Evolutionary conservation across 2,329 filamentous ascomycete species (phyloP).

Genomic region (Aspergillaceae sp.): DNA sequence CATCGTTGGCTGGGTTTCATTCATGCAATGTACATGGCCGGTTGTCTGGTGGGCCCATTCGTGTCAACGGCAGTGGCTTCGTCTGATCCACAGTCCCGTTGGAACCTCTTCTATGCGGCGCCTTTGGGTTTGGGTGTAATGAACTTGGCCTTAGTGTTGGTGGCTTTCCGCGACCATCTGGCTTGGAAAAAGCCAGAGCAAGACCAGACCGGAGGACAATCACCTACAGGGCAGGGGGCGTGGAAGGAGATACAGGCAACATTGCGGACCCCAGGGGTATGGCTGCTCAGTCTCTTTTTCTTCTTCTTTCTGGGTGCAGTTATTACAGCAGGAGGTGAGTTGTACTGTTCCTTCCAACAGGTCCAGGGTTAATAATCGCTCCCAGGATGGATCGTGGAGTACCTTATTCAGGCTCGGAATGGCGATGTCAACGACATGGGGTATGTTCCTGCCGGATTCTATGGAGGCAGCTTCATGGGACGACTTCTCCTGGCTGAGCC

Average conservation of each 20-base stretch:
- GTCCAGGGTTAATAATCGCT: no score
- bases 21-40: conserved; percentile 53
- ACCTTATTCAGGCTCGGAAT: conserved; percentile 51
- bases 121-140: conserved; percentile 45
- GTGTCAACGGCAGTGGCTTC: conserved; percentile 46
- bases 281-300: conserved; percentile 54
- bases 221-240: conserved; percentile 4
- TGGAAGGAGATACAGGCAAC: conserved; percentile 18
- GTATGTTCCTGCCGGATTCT: conserved; percentile 55
- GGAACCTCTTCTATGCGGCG: conserved; percentile 51
- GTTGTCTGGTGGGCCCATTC: conserved; percentile 51
- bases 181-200: neutral
- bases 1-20: conserved; percentile 57
- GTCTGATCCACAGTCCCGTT: conserved; percentile 27
- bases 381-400: conserved; percentile 56
- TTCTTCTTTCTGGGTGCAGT: conserved; percentile 53
- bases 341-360: neutral
- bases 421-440: conserved; percentile 51
- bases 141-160: conserved; percentile 42
- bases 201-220: no score
- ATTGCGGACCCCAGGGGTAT: conserved; percentile 31
- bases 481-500: conserved; percentile 51
- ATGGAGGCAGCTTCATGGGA: conserved; percentile 50
- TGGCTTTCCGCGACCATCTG: conserved; percentile 43
- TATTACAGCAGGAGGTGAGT: conserved; percentile 43